A percentile compares a stretch with the other conserved stretches of the same genome.
Evolutionary conservation across 2,329 filamentous ascomycete genomes (phyloP).

Genomic region (Cadophora luteo-olivacea): DNA sequence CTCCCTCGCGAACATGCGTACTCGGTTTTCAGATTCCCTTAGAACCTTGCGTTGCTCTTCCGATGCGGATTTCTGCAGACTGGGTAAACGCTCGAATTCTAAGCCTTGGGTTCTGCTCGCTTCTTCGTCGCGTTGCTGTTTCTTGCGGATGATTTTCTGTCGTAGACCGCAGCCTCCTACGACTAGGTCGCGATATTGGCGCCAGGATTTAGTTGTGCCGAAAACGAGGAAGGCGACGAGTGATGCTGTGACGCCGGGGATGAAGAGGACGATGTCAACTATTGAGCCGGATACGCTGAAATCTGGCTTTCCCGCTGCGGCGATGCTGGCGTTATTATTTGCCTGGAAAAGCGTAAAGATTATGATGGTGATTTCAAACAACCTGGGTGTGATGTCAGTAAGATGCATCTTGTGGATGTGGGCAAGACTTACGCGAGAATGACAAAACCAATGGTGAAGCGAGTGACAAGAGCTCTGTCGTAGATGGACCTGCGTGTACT

Average conservation of each 20-base stretch:
- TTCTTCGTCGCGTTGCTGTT: conserved; percentile 22
- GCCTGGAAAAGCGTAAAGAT: conserved; percentile 47
- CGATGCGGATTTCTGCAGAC: conserved; percentile 20
- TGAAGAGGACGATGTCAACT: conserved; percentile 46
- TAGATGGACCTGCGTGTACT: conserved; percentile 47
- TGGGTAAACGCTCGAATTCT: conserved; percentile 33
- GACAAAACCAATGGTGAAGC: conserved; percentile 53
- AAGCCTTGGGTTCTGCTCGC: conserved; percentile 17
- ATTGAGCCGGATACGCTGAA: conserved; percentile 44
- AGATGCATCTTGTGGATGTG: not conserved
- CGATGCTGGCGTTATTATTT: conserved; percentile 42
- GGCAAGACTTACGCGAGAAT: conserved; percentile 45
- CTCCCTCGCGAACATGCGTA: conserved; percentile 30
- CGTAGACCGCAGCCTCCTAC: conserved; percentile 32
- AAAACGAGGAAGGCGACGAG: conserved; percentile 50
- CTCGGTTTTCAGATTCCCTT: conserved; percentile 24
- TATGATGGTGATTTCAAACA: conserved; percentile 50
- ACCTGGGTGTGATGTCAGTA: conserved; percentile 32
- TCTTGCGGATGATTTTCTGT: conserved; percentile 20
- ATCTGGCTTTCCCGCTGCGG: conserved; percentile 45
- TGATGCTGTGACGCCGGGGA: conserved; percentile 48
- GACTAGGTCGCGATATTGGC: conserved; percentile 40
- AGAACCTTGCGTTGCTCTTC: conserved; percentile 23
- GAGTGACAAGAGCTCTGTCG: conserved; percentile 52
- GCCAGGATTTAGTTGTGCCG: conserved; percentile 49